A percentile compares a stretch with the other conserved stretches of the same genome.
Evolutionary conservation across 176 grass and related monocot species (phyloP).

Genomic region (Neostapfia colusana): DNA sequence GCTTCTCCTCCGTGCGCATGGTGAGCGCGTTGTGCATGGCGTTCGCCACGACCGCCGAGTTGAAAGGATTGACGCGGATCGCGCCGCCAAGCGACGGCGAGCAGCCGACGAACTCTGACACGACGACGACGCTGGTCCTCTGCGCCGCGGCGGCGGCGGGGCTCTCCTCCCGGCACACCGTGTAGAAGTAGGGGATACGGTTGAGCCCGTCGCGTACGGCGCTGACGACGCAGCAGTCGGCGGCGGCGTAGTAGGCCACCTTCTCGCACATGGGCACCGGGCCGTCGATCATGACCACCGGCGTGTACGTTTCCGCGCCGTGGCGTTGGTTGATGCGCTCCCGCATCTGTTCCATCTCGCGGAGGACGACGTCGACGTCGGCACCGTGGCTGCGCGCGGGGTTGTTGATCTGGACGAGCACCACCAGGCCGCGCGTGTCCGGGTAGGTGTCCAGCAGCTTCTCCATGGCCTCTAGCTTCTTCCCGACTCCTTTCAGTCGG

Average conservation of each 20-base stretch:
- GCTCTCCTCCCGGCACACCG: slow-evolving; percentile 42
- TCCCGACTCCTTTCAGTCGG: slow-evolving; percentile 39
- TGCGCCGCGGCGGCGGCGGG: neutral
- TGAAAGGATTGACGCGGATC: slow-evolving; percentile 48
- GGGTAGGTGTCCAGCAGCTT: slow-evolving; percentile 7
- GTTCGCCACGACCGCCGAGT: slow-evolving; percentile 16
- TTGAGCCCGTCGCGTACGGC: slow-evolving; percentile 57
- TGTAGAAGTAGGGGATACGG: slow-evolving; percentile 58
- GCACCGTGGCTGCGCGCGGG: slow-evolving; percentile 19
- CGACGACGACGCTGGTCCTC: slow-evolving; percentile 34
- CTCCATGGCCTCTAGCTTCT: slow-evolving; percentile 50
- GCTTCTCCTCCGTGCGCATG: slow-evolving; percentile 40
- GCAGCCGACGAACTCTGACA: slow-evolving; percentile 50
- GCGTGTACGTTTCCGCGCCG: slow-evolving; percentile 46
- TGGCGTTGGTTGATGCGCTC: slow-evolving; percentile 35
- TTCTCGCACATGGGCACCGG: slow-evolving; percentile 41
- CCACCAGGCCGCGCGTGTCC: neutral
- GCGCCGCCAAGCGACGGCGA: slow-evolving; percentile 47
- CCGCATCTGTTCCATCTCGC: neutral
- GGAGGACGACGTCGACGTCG: slow-evolving; percentile 23
- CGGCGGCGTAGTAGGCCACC: slow-evolving; percentile 52
- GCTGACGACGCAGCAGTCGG: slow-evolving; percentile 57
- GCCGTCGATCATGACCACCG: slow-evolving; percentile 45
- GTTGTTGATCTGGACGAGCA: slow-evolving; percentile 62
- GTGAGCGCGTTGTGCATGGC: slow-evolving; percentile 43